Evolutionary conservation across 495 filamentous ascomycete species (phyloP), one percentile per base, ranked within the genome.

Genomic region (Aspergillus haitiensis): DNA sequence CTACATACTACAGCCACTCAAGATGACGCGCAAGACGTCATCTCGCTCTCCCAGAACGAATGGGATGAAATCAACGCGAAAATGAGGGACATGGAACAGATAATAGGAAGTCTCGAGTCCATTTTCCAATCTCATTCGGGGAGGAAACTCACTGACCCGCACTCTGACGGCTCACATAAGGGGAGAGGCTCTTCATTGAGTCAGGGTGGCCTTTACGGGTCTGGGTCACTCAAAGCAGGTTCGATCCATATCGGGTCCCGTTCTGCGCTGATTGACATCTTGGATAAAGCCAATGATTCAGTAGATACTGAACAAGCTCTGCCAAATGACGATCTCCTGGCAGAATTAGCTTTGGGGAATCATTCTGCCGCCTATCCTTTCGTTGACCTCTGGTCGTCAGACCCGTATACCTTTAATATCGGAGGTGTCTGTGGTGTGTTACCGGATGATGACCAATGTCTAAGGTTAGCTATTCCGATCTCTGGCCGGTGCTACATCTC

Each of bases 331-430:
- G 89, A 89, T 67, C 86, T 95, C 68, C 81, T 92, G 35, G 88
- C 89, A 9, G 86, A 93, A 16, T 83, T 95, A 40, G 91, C 89
- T 15, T 76, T 95, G 50, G 90, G 91, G 61, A 92, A 91, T 63
- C 88, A 91, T 52, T 80, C 81, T 18, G 87, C 87, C 13, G 87
- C 88, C 40, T 95, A 93, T 67, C 91, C 91, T 7, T 87, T 95
- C 59, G 81, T 85, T 13, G 83, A 85, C 66, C 72, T 86, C 32
- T 86, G 83, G 83, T 77, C 81, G 6, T 82, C 81, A 0, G 81
- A 84, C 65, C 89, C 89, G 64, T 88, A 83, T 7, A 80, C 85
- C 5, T 82, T 85, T 27, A 85, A 91, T 64, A 84, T 91, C 16
- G 83, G 86, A 55, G 84, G 83, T 39, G 80, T 93, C 11, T 86